A percentile compares a stretch with the other conserved stretches of the same genome.
These are phyloP conservation scores for Penicillium hordei DNA, from an alignment of 2,329 filamentous ascomycete genomes.

Conservation along the genomic window DNA sequence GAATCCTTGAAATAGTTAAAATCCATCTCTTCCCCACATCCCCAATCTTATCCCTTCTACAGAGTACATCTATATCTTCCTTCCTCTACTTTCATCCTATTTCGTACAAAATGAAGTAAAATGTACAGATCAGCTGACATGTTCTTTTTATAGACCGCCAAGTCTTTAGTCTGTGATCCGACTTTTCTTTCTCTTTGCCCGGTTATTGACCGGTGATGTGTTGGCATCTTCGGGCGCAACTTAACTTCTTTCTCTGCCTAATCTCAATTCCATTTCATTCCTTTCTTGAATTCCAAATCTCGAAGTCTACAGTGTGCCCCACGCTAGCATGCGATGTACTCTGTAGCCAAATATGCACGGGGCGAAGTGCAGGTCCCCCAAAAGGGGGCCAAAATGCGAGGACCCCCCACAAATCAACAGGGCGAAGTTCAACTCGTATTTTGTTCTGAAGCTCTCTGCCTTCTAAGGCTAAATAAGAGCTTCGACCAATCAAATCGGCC, in stretches of 20 bases:
- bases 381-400: constrained; percentile 1
- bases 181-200: background rate
- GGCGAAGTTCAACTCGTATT: constrained; percentile 1
- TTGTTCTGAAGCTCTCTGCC: background rate
- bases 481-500: background rate
- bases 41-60: background rate
- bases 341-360: background rate
- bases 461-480: background rate
- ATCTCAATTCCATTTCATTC: background rate
- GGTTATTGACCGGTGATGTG: constrained; percentile 1
- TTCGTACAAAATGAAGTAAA: background rate
- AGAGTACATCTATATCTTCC: background rate
- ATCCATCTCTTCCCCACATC: background rate
- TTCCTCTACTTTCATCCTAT: background rate
- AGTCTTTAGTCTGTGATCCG: background rate
- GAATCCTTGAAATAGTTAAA: background rate
- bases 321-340: background rate
- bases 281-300: background rate
- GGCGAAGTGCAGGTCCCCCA: background rate
- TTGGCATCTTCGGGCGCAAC: constrained; percentile 10
- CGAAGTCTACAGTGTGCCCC: background rate
- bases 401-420: background rate
- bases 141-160: constrained; percentile 1
- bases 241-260: constrained; percentile 2
- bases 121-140: background rate